phyloP scores from a whole-genome alignment of 345 rosid genomes.

The Hypericum perforatum region DNA sequence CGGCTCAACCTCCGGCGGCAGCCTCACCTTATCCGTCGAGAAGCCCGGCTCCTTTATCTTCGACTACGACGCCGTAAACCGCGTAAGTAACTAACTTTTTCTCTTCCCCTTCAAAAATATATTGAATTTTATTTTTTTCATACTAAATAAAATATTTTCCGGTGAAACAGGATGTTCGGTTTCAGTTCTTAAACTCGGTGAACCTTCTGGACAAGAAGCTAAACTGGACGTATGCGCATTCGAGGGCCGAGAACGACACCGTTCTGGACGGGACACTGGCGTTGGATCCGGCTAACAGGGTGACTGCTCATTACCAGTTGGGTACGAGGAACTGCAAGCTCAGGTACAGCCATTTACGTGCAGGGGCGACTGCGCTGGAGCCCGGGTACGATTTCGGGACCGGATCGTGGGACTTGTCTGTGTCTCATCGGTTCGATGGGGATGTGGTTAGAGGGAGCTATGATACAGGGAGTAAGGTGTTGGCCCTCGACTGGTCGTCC shows the following conservation, averaged over 20 bases:
- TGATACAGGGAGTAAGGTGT: conserved; percentile 13
- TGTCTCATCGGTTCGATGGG: conserved; percentile 21
- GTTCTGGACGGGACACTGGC: conserved; percentile 23
- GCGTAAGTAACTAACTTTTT: conserved; percentile 4
- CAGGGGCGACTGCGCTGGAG: conserved; percentile 21
- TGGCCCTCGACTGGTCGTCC: conserved; percentile 23
- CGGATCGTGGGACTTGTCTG: conserved; percentile 29
- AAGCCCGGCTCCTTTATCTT: conserved; percentile 24
- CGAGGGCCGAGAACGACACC: conserved; percentile 15
- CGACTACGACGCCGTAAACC: conserved; percentile 17
- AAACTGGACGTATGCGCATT: conserved; percentile 25
- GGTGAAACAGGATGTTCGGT: conserved; percentile 20
- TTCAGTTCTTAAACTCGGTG: conserved; percentile 29
- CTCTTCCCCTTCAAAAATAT: not conserved
- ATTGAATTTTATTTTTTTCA: not conserved
- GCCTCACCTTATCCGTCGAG: conserved; percentile 16
- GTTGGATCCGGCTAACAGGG: conserved; percentile 18
- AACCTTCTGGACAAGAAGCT: conserved; percentile 20
- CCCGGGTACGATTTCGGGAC: conserved; percentile 27
- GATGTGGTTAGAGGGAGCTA: conserved; percentile 27
- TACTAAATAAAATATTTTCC: too few species aligned
- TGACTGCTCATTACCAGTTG: conserved; percentile 19
- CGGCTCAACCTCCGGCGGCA: too few species aligned
- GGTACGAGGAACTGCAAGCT: conserved; percentile 21
- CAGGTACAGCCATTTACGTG: conserved; percentile 21